Percentiles rank a stretch among this genome's conserved stretches.
phyloP scores from a whole-genome alignment of 2,329 filamentous ascomycete genomes.

The Colletotrichum filicis region DNA sequence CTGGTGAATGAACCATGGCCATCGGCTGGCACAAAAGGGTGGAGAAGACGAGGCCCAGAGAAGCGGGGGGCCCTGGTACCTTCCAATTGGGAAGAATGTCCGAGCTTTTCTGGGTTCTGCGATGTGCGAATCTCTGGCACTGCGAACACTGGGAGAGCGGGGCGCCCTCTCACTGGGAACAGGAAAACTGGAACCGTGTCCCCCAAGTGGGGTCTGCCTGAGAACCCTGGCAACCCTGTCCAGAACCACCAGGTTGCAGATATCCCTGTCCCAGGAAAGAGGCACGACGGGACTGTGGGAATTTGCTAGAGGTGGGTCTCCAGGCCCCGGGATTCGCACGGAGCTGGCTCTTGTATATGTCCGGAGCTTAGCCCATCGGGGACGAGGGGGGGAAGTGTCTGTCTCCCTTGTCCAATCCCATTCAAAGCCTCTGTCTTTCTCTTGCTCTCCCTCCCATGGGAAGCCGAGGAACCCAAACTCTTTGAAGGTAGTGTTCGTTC shows the following conservation, averaged over 20 bases:
- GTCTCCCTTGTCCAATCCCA: slow-evolving; percentile 6
- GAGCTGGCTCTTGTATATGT: slow-evolving; percentile 30
- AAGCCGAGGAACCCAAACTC: neutral
- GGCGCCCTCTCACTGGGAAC: neutral
- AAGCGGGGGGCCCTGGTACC: slow-evolving; percentile 29
- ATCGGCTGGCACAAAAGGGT: slow-evolving; percentile 6
- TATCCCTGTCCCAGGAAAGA: slow-evolving; percentile 1
- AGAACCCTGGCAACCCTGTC: slow-evolving; percentile 3
- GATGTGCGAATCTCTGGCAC: neutral
- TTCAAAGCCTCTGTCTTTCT: too few relatives aligned
- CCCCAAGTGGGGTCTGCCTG: neutral
- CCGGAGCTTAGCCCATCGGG: slow-evolving; percentile 18
- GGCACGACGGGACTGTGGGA: neutral
- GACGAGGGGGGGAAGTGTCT: neutral
- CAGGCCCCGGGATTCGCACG: slow-evolving; percentile 23
- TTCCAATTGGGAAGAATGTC: slow-evolving; percentile 36
- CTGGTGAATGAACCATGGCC: neutral
- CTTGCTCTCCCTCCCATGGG: too few relatives aligned
- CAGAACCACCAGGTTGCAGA: neutral
- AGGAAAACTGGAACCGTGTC: neutral
- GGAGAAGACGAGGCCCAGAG: slow-evolving; percentile 1
- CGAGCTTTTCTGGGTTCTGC: slow-evolving; percentile 33
- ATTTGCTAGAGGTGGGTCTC: neutral
- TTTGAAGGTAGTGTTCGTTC: slow-evolving; percentile 7
- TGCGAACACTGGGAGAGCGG: neutral